Conservation (phyloP, 2,329 filamentous ascomycete species). For the Fusarium mexicanum region DNA sequence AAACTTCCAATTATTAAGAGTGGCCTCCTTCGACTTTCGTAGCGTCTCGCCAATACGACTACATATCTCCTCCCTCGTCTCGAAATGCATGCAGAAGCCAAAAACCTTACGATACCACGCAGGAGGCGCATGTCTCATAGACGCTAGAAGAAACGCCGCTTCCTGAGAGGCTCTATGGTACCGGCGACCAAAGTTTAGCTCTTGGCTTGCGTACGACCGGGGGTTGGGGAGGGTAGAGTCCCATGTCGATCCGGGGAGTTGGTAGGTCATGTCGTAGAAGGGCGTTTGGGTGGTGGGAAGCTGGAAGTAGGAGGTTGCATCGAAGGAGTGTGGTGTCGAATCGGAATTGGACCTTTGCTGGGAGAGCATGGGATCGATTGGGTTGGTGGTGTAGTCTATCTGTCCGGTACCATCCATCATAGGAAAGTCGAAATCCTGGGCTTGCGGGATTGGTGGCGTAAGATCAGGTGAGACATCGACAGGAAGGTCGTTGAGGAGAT, state of each 20-base stretch:
- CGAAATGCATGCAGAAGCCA: constrained; percentile 8
- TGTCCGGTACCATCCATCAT: not conserved
- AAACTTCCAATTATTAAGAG: constrained; percentile 7
- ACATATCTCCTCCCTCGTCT: not conserved
- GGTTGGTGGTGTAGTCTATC: not conserved
- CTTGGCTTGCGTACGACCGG: not conserved
- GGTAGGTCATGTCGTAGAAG: not conserved
- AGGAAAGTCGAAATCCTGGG: not conserved
- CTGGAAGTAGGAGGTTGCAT: not conserved
- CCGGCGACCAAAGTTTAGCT: not conserved
- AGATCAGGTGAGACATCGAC: accelerated
- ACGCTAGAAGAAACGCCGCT: not conserved
- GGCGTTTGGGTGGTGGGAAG: not conserved
- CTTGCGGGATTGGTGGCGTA: accelerated
- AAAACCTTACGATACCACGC: constrained; percentile 1
- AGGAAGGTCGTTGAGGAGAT: accelerated
- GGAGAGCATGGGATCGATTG: not conserved
- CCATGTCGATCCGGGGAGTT: not conserved
- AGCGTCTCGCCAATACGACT: not conserved
- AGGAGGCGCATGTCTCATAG: not conserved
- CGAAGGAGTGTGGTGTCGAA: not conserved
- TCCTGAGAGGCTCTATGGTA: constrained; percentile 3
- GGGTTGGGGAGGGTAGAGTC: not conserved
- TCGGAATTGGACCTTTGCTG: not conserved
- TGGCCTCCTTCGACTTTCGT: not conserved